Evolutionary conservation across 108 stramenopile species (phyloP).

Genomic region (Discostella stelligeroides): DNA sequence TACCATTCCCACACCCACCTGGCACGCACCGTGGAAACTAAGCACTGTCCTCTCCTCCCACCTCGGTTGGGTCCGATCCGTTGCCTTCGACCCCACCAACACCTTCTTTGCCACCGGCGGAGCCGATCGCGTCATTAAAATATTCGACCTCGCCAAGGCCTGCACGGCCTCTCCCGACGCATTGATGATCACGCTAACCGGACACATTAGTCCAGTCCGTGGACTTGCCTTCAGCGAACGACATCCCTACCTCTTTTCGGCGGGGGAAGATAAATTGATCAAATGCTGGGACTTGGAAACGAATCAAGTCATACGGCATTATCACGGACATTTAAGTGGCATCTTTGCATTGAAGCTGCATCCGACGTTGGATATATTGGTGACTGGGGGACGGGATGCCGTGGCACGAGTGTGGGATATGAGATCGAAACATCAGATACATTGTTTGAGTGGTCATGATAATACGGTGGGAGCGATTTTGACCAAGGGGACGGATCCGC

Average conservation of each 20-base stretch:
- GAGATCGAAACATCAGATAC: slow-evolving; percentile 93
- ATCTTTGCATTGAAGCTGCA: slow-evolving; percentile 94
- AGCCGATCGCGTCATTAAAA: slow-evolving; percentile 96
- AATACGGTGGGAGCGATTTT: slow-evolving; percentile 91
- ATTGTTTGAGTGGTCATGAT: slow-evolving; percentile 93
- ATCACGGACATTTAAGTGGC: slow-evolving; percentile 97
- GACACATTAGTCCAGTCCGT: slow-evolving; percentile 96
- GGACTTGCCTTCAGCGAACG: slow-evolving; percentile 93
- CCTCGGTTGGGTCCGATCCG: slow-evolving; percentile 97
- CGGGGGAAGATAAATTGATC: slow-evolving; percentile 98
- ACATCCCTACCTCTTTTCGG: slow-evolving; percentile 97
- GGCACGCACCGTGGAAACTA: slow-evolving; percentile 99
- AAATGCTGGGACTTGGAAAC: slow-evolving; percentile 99
- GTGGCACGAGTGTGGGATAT: slow-evolving; percentile 99
- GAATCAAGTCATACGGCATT: slow-evolving; percentile 98
- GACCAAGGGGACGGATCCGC: slow-evolving; percentile 95
- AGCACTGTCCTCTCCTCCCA: slow-evolving; percentile 92
- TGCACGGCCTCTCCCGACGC: slow-evolving; percentile 90
- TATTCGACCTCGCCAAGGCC: slow-evolving; percentile 98
- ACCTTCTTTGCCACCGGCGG: slow-evolving; percentile 97
- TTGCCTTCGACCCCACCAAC: slow-evolving; percentile 97
- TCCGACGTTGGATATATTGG: slow-evolving; percentile 96
- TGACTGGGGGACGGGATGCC: slow-evolving; percentile 99
- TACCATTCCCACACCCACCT: slow-evolving; percentile 91
- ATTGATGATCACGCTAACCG: slow-evolving; percentile 96